Evolutionary conservation across 352 stramenopile genomes (phyloP), one percentile per base, ranked within the genome.

Genomic region (Pythium angustatum): DNA sequence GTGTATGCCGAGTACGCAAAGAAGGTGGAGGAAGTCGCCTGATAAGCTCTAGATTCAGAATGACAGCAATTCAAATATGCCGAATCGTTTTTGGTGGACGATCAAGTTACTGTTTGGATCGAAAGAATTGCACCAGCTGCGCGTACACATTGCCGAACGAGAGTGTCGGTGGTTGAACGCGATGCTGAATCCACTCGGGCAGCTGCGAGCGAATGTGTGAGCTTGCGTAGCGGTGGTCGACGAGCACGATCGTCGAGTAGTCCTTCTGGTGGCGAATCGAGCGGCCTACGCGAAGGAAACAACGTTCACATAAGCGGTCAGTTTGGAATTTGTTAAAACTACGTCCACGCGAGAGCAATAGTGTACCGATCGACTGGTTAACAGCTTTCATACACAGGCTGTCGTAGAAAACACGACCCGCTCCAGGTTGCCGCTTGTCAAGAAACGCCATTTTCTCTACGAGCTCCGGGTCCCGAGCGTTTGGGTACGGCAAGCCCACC

Each of bases 311-410:
- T n/a, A n/a, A n/a, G n/a, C n/a, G n/a, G n/a, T n/a, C n/a, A n/a
- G n/a, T n/a, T n/a, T n/a, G n/a, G n/a, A n/a, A n/a, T n/a, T n/a
- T n/a, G n/a, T n/a, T n/a, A n/a, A n/a, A n/a, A n/a, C n/a, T n/a
- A n/a, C n/a, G n/a, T n/a, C n/a, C n/a, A n/a, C n/a, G n/a, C n/a
- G n/a, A 7, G 12, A 27, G 15, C 17, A 10, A 19, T 14, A 24
- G 70, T 78, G n/a, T 74, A 77, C 98, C 98, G 48, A 99, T 98
- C 28, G 91, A 98, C 77, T 99, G 98, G 72, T 99, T 99, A 14
- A 99, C 97, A 0, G 96, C 96, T 63, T 96, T 97, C 94, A 99
- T 99, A 70, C 98, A 99, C 34, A 99, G 72, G 68, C 97, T 98
- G 56, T 98, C 90, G 76, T 99, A 99, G 64, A 98, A 99, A 38